Base-by-base conservation (phyloP, 345 rosid genomes). In the Eucalyptus rudis region DNA sequence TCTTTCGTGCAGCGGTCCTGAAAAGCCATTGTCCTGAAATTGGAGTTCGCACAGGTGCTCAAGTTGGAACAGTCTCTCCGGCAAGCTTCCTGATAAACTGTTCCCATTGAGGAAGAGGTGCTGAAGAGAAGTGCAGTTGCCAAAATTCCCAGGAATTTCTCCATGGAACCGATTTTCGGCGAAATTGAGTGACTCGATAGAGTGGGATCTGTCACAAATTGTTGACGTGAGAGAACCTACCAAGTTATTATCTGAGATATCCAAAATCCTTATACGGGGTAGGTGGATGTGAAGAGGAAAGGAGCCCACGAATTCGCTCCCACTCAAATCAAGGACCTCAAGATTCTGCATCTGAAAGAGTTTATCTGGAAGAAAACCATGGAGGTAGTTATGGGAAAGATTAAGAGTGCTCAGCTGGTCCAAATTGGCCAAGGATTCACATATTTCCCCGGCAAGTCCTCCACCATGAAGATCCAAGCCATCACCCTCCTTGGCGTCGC, bases 241-340 rank as follows among this genome's bases (percentile, higher is more conserved):
- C 36, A 92, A 90, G 43, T 13, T 1, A 79, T 92, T 92, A 49
- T 8, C 56, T 4, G 94, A 91, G 66, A 92, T 54, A 87, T 92
- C 89, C 9, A 92, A 12, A 40, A 85, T 80, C 84, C 85, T 47
- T 15, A 90, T 24, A 3, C 86, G 86, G 22, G 90, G 89, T 31
- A 92, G 79, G 20, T 79, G 33, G 36, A 54, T 86, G 49, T 19
- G 45, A 4, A 1, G 13, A 6, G 90, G 89, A 49, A 90, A 12
- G 33, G 83, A 44, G 81, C 92, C 93, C 6, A 27, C 20, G 10
- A 92, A 64, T 62, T 88, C 13, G 52, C 89, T 92, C 88, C 58
- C 14, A 31, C 93, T 90, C 89, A 88, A 66, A 86, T 91, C 92
- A 50, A 92, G 90, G 33, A 91, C 89, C 76, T 92, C 89, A 13